phyloP scores from a whole-genome alignment of 2,329 filamentous ascomycete species.

The Alternaria atra region DNA sequence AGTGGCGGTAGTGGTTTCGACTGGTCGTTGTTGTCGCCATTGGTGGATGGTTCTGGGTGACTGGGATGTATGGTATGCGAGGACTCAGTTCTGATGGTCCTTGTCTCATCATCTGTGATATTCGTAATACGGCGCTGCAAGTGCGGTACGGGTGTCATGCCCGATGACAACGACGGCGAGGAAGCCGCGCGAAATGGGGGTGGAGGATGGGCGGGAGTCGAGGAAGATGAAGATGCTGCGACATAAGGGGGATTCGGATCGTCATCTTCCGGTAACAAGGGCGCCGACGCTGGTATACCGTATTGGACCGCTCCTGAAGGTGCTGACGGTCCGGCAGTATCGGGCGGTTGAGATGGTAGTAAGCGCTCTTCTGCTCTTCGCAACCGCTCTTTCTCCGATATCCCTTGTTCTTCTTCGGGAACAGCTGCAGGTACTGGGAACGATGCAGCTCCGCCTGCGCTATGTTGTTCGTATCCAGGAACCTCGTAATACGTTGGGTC shows the following conservation, averaged over 20 bases:
- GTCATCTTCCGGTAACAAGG: slow-evolving; percentile 47
- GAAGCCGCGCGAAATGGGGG: slow-evolving; percentile 35
- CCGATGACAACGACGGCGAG: slow-evolving; percentile 20
- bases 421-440: slow-evolving; percentile 63
- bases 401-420: slow-evolving; percentile 63
- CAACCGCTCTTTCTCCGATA: slow-evolving; percentile 84
- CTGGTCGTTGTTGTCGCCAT: slow-evolving; percentile 16
- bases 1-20: slow-evolving; percentile 34
- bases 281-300: slow-evolving; percentile 47
- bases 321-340: slow-evolving; percentile 51
- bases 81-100: slow-evolving; percentile 30
- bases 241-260: slow-evolving; percentile 34
- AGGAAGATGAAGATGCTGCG: slow-evolving; percentile 31
- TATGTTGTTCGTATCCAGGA: slow-evolving; percentile 39
- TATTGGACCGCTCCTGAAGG: slow-evolving; percentile 52
- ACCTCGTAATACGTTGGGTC: slow-evolving; percentile 44
- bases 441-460: slow-evolving; percentile 57
- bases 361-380: slow-evolving; percentile 79
- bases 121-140: slow-evolving; percentile 27
- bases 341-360: slow-evolving; percentile 80
- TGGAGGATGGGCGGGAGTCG: slow-evolving; percentile 34
- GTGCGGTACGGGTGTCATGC: slow-evolving; percentile 8
- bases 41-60: slow-evolving; percentile 10
- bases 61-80: slow-evolving; percentile 35
- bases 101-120: slow-evolving; percentile 21